phyloP scores from a whole-genome alignment of 2,329 filamentous ascomycete species.

The Fusarium xylarioides region DNA sequence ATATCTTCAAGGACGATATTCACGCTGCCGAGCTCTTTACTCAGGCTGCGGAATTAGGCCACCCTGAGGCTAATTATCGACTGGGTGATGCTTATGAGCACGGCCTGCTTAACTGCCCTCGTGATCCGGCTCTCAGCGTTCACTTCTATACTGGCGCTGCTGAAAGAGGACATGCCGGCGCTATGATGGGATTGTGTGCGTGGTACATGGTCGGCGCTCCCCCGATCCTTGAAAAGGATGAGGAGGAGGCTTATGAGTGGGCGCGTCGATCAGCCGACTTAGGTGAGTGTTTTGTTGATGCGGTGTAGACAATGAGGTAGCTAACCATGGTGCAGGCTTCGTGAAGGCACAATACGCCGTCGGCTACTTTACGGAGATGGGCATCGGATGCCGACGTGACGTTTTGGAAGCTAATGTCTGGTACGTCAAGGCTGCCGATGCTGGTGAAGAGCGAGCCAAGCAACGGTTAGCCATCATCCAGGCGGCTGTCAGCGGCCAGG shows the following conservation, averaged over 20 bases:
- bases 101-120: conserved; percentile 84
- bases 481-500: conserved; percentile 73
- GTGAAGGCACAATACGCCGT: conserved; percentile 90
- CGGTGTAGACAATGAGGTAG: background rate
- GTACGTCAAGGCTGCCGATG: conserved; percentile 95
- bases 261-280: conserved; percentile 84
- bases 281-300: conserved; percentile 66
- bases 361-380: conserved; percentile 98
- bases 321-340: conserved; percentile 58
- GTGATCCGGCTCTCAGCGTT: conserved; percentile 90
- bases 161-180: conserved; percentile 80
- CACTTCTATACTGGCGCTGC: conserved; percentile 97
- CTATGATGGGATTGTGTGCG: conserved; percentile 98
- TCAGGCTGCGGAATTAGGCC: conserved; percentile 89
- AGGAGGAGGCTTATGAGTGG: conserved; percentile 97
- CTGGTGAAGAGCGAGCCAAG: conserved; percentile 89
- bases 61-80: conserved; percentile 84
- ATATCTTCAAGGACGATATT: conserved; percentile 88
- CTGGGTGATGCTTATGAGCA: conserved; percentile 98
- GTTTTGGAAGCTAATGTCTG: conserved; percentile 97
- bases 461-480: conserved; percentile 87
- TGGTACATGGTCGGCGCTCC: conserved; percentile 98
- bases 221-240: conserved; percentile 91
- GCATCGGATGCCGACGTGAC: conserved; percentile 92
- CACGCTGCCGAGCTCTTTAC: conserved; percentile 96